A percentile compares a stretch with the other conserved stretches of the same genome.
phyloP scores from a whole-genome alignment of 345 rosid species.

The Melaleuca alternifolia region DNA sequence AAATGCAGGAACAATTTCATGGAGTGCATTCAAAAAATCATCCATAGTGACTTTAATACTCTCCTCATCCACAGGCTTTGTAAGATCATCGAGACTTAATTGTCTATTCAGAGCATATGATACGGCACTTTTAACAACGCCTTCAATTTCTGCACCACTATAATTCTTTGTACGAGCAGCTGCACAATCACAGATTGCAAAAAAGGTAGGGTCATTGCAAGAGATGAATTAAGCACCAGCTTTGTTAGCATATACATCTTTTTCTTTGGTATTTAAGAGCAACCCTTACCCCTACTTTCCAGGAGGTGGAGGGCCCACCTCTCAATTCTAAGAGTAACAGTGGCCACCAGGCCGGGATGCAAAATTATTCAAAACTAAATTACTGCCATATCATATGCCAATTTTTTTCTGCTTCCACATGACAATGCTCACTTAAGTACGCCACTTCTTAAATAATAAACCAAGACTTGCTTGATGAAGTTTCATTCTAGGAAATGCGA shows the following conservation, averaged over 20 bases:
- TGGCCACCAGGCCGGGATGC: background rate
- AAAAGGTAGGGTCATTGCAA: background rate
- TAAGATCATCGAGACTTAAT: constrained; percentile 88
- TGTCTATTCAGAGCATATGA: constrained; percentile 96
- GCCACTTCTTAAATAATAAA: background rate
- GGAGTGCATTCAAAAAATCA: constrained; percentile 74
- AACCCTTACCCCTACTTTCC: background rate
- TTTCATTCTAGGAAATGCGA: background rate
- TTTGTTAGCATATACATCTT: background rate
- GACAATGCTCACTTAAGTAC: background rate
- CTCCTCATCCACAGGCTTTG: constrained; percentile 95
- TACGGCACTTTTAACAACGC: constrained; percentile 97
- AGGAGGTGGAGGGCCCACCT: background rate
- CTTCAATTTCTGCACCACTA: constrained; percentile 99
- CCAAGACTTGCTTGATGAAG: background rate
- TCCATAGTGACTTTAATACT: constrained; percentile 91
- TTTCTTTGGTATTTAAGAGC: background rate
- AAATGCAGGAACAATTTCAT: constrained; percentile 82
- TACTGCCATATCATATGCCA: background rate
- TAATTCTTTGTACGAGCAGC: constrained; percentile 97
- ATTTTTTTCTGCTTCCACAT: background rate
- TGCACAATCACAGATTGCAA: constrained; percentile 13
- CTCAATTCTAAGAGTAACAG: background rate
- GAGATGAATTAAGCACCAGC: background rate
- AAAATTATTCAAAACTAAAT: background rate